phyloP scores from a whole-genome alignment of 148 eudicot species.

The Nepenthes mirabilis region DNA sequence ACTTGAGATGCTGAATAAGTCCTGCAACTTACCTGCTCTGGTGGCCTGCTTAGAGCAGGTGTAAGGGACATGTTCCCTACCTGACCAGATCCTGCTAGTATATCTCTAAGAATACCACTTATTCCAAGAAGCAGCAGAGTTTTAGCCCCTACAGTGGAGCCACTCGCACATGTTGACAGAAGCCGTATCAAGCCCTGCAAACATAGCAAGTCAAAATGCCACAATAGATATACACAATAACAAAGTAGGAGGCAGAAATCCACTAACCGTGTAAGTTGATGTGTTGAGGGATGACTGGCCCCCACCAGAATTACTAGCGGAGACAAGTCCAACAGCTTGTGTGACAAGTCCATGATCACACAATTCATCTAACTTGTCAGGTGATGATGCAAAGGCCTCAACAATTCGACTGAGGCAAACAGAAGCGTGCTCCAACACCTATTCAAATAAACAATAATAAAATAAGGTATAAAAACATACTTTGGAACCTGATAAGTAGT shows the following conservation, averaged over 20 bases:
- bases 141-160: slow-evolving; percentile 87
- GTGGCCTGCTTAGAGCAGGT: slow-evolving; percentile 85
- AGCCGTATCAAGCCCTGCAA: slow-evolving; percentile 86
- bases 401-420: slow-evolving; percentile 91
- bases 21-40: slow-evolving; percentile 66
- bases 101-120: slow-evolving; percentile 85
- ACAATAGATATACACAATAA: background rate
- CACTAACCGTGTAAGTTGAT: slow-evolving; percentile 76
- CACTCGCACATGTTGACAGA: slow-evolving; percentile 95
- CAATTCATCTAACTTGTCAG: slow-evolving; percentile 79
- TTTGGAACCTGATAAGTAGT: background rate
- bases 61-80: slow-evolving; percentile 75
- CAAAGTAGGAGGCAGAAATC: background rate
- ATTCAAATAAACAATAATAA: slow-evolving; percentile 6
- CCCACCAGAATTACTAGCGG: slow-evolving; percentile 79
- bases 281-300: slow-evolving; percentile 93
- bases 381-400: slow-evolving; percentile 73
- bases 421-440: slow-evolving; percentile 96
- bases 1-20: background rate
- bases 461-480: background rate
- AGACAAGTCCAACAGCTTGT: slow-evolving; percentile 82
- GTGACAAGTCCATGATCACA: slow-evolving; percentile 89
- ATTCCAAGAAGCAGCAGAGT: slow-evolving; percentile 73
- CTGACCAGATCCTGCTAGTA: slow-evolving; percentile 78
- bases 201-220: slow-evolving; percentile 7